Conservation (phyloP, 352 stramenopile genomes). For the Phytophthora capsici region DNA sequence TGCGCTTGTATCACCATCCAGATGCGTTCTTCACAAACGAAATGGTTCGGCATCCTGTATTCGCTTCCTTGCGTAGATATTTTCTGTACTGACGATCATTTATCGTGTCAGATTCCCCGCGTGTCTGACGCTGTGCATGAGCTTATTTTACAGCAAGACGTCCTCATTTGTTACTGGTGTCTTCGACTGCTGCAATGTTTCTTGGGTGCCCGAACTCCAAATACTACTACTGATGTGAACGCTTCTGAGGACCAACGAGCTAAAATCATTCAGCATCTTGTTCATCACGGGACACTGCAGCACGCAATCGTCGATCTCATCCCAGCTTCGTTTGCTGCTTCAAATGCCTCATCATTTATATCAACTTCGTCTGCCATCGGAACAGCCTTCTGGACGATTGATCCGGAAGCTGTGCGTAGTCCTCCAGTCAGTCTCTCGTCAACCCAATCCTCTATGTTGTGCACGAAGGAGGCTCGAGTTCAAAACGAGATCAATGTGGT, state of each 20-base stretch:
- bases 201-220: slow-evolving; percentile 46
- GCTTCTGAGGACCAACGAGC: slow-evolving; percentile 47
- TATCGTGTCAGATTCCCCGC: slow-evolving; percentile 40
- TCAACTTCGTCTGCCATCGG: slow-evolving; percentile 24
- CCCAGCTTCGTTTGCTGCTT: slow-evolving; percentile 48
- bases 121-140: slow-evolving; percentile 65
- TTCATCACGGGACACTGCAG: slow-evolving; percentile 56
- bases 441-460: slow-evolving; percentile 42
- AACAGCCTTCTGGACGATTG: slow-evolving; percentile 54
- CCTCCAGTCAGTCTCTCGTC: slow-evolving; percentile 36
- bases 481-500: slow-evolving; percentile 76
- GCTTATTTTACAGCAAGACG: slow-evolving; percentile 63
- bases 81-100: slow-evolving; percentile 6
- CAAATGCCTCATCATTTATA: slow-evolving; percentile 26
- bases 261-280: slow-evolving; percentile 66
- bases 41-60: slow-evolving; percentile 27
- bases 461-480: slow-evolving; percentile 64
- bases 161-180: slow-evolving; percentile 73
- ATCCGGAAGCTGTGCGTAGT: slow-evolving; percentile 25
- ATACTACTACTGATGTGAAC: slow-evolving; percentile 28
- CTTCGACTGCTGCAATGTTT: slow-evolving; percentile 70
- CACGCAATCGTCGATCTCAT: slow-evolving; percentile 63
- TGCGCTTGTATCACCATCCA: slow-evolving; percentile 54
- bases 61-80: not conserved
- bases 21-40: slow-evolving; percentile 48